A percentile compares a stretch with the other conserved stretches of the same genome.
Evolutionary conservation across 2,329 filamentous ascomycete species (phyloP).

Genomic region (Colletotrichum sublineola): DNA sequence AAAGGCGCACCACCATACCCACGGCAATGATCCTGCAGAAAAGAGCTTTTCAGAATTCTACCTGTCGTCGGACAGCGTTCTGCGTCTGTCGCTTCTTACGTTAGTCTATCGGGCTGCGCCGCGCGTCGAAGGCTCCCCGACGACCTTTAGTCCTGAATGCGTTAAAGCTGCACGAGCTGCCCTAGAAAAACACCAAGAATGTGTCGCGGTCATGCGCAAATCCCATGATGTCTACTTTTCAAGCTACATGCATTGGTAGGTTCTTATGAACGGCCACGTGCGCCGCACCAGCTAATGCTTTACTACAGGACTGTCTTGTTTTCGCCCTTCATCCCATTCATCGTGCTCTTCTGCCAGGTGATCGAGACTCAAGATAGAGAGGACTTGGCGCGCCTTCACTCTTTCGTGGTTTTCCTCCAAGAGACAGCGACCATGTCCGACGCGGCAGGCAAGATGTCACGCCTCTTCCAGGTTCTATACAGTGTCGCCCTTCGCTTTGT

Average conservation of each 20-base stretch:
- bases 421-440: constrained; percentile 60
- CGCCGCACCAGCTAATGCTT: neutral
- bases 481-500: constrained; percentile 71
- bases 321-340: constrained; percentile 68
- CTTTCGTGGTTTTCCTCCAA: constrained; percentile 66
- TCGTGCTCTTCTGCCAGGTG: constrained; percentile 65
- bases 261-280: too few relatives aligned
- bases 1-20: constrained; percentile 13
- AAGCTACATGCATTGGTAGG: constrained; percentile 59
- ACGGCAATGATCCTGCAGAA: neutral
- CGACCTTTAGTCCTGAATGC: constrained; percentile 58
- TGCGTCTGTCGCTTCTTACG: constrained; percentile 56
- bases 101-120: constrained; percentile 60
- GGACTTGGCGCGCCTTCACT: constrained; percentile 61
- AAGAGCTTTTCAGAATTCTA: constrained; percentile 52
- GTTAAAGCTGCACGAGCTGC: constrained; percentile 57
- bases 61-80: constrained; percentile 57
- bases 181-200: constrained; percentile 57
- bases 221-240: constrained; percentile 54
- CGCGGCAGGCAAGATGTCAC: constrained; percentile 67
- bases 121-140: constrained; percentile 45
- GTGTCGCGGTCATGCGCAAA: constrained; percentile 54
- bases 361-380: constrained; percentile 60
- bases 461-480: constrained; percentile 70
- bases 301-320: constrained; percentile 60